These are phyloP conservation scores for Solanum chmielewskii DNA, from an alignment of 257 asterid genomes.

Conservation along the genomic window DNA sequence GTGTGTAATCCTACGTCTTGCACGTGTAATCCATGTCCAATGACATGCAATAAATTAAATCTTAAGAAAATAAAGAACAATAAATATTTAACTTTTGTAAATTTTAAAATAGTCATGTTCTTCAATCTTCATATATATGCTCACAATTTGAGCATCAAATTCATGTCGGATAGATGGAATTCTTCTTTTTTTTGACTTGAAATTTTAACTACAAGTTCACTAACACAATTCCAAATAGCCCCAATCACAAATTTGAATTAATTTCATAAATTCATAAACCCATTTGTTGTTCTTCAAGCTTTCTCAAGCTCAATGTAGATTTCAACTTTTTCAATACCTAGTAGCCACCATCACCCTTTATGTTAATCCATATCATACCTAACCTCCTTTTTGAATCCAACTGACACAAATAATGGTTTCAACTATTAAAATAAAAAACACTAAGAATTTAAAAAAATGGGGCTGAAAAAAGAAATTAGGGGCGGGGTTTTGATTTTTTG, in stretches of 20 bases:
- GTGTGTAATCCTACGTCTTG: not conserved
- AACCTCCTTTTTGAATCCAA: not conserved
- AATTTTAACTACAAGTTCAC: not conserved
- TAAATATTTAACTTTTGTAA: not conserved
- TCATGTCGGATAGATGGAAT: not conserved
- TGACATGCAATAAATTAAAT: not conserved
- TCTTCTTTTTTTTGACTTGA: not conserved
- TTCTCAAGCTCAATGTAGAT: not conserved
- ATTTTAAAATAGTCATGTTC: not conserved
- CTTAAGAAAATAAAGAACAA: no score
- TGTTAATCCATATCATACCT: not conserved
- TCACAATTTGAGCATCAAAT: not conserved
- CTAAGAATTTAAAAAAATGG: not conserved
- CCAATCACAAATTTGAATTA: not conserved
- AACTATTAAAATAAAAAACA: not conserved
- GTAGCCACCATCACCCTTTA: not conserved
- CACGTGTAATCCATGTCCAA: not conserved
- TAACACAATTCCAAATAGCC: not conserved
- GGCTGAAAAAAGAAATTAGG: not conserved
- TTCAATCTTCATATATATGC: not conserved
- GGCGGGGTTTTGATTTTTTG: not conserved
- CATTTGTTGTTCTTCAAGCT: not conserved
- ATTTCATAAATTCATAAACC: not conserved
- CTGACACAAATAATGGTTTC: not conserved
- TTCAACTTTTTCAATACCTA: not conserved